These are phyloP conservation scores for Colletotrichum sp. DNA, from an alignment of 2,329 filamentous ascomycete species.

Conservation along the genomic window DNA sequence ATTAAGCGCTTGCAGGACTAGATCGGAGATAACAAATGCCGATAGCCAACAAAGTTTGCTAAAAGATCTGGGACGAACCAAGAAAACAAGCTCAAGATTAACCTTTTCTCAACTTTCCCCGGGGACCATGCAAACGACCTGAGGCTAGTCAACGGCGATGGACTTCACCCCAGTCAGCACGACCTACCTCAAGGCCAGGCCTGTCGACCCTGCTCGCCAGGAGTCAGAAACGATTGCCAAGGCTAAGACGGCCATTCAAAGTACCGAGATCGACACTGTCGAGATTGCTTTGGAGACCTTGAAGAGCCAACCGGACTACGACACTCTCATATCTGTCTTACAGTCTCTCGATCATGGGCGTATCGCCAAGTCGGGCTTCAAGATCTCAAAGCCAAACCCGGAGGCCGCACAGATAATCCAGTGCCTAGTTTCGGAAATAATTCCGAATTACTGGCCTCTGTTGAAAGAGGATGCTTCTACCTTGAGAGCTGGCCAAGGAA, in stretches of 20 bases:
- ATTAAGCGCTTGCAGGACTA: background rate
- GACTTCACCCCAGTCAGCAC: slow-evolving; percentile 62
- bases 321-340: slow-evolving; percentile 58
- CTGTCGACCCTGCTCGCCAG: slow-evolving; percentile 42
- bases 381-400: slow-evolving; percentile 68
- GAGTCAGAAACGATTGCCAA: slow-evolving; percentile 33
- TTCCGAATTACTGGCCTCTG: slow-evolving; percentile 82
- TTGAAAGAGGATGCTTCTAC: slow-evolving; percentile 51
- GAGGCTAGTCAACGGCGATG: slow-evolving; percentile 42
- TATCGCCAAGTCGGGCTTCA: slow-evolving; percentile 42
- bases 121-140: background rate
- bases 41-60: background rate
- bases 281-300: slow-evolving; percentile 65
- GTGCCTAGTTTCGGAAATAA: slow-evolving; percentile 73
- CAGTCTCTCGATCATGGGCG: slow-evolving; percentile 49
- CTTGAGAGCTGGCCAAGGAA: slow-evolving; percentile 23
- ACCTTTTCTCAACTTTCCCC: background rate
- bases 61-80: background rate
- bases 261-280: slow-evolving; percentile 28
- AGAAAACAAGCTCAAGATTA: background rate
- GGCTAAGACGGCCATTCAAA: background rate
- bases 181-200: slow-evolving; percentile 47
- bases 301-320: slow-evolving; percentile 66
- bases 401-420: slow-evolving; percentile 77
- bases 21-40: background rate